Base-by-base conservation (phyloP, 495 filamentous ascomycete genomes). In the Podospora didyma region DNA sequence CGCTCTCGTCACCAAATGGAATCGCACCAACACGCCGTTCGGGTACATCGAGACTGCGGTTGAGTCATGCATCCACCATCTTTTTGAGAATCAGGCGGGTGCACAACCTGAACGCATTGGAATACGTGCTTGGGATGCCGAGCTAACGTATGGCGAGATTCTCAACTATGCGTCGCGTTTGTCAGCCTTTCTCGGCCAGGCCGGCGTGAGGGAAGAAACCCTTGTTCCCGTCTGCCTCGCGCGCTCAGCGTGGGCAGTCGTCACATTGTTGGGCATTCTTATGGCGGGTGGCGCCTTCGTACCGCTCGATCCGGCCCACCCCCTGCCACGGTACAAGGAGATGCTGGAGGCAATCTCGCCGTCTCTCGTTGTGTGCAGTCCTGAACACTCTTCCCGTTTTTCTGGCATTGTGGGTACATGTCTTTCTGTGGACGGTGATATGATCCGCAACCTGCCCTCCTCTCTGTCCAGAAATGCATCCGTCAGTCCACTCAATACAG, bases 241-340 rank as follows among this genome's bases (percentile, higher is more conserved):
- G 53, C 81, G 82, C 42, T 83, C 79, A 5, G 69, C 64, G 31
- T 75, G 76, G 75, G 66, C 47, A 3, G 22, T 11, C 7, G 21
- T 81, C 10, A 69, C 74, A 0, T 68, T 77, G 17, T 56, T 82
- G 12, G 79, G 68, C 7, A 65, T 80, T 11, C 51, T 80, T 37
- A 76, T 73, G 41, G 69, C 78, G 9, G 78, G 79, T 16, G 76
- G 63, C 3, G 72, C 61, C 24, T 73, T 70, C 58, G 82, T 85
- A 19, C 81, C 81, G 3, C 67, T 87, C 19, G 82, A 86, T 35
- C 79, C 84, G 11, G 70, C 71, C 4, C 82, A 87, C 56, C 83
- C 83, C 26, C 68, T 62, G 14, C 69, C 73, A 35, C 75, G 84
- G 7, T 59, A 83, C 28, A 67, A 46, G 21, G 58, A 59, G 16